Evolutionary conservation across 192 early-diverging fungal genomes (phyloP), one percentile per base, ranked within the genome.

Genomic region (Gigaspora rosea): DNA sequence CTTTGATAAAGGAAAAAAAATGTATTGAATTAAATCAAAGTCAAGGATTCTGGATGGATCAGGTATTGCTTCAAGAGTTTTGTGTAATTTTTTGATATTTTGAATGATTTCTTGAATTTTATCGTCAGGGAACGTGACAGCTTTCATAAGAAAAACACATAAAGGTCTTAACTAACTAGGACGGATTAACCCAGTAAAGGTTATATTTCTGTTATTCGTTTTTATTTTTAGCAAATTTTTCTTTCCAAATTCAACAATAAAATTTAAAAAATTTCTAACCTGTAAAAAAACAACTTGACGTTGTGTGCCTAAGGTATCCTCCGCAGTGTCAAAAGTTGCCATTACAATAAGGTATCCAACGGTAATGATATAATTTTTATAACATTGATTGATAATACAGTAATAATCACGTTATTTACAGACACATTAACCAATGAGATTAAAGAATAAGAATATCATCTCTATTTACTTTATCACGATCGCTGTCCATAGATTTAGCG

Each of bases 1-100:
- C 22, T 71, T 27, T 15, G 66, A 50, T 18, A 82, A 73, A 33
- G 78, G 75, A 71, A 72, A 47, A 41, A 77, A 54, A 20, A 82
- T 65, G n/a, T 80, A 73, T 36, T 79, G 74, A n/a, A 79, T 51
- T 11, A 82, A 59, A n/a, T 54, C 41, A 27, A 36, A 33, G 33
- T 70, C 57, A 50, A 82, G 49, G 16, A 82, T 33, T 1, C 13
- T 15, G 13, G 50, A 48, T 18, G 65, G 27, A 15, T 79, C 74
- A 32, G 72, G 57, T 16, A 76, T 47, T 27, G 49, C 20, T 47
- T 46, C 5, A 36, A 82, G 72, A 22, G 52, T 76, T 50, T 47
- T 7, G 27, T 51, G 35, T 15, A 79, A 52, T 9, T 46, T 66
- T 16, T 64, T 32, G 64, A 68, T 22, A 22, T 41, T 46, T 27